Evolutionary conservation across 805 yeast genomes (phyloP).

Genomic region (Zygosaccharomyces lentus): DNA sequence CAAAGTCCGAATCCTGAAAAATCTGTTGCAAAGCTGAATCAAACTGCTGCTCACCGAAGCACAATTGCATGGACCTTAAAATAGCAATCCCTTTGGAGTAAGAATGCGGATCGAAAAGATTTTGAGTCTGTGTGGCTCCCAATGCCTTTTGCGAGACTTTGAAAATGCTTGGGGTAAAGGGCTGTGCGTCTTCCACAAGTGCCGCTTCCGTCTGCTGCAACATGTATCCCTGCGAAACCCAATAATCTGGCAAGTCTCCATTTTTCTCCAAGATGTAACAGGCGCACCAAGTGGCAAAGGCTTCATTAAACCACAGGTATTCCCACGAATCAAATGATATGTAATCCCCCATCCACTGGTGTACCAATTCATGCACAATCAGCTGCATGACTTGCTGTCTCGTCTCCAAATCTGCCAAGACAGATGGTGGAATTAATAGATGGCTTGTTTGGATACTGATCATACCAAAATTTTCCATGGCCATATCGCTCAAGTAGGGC

Average conservation of each 20-base stretch:
- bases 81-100: slow-evolving; percentile 34
- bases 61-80: slow-evolving; percentile 28
- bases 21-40: slow-evolving; percentile 18
- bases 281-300: slow-evolving; percentile 74
- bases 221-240: slow-evolving; percentile 25
- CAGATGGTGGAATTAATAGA: slow-evolving; percentile 37
- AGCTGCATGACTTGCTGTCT: slow-evolving; percentile 47
- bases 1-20: slow-evolving; percentile 16
- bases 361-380: slow-evolving; percentile 68
- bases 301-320: slow-evolving; percentile 69
- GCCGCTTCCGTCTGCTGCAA: slow-evolving; percentile 17
- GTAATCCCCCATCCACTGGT: slow-evolving; percentile 75
- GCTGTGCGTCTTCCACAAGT: slow-evolving; percentile 17
- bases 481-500: slow-evolving; percentile 72
- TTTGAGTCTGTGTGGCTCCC: slow-evolving; percentile 22
- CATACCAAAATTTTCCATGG: slow-evolving; percentile 77
- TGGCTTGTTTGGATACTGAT: slow-evolving; percentile 56
- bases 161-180: slow-evolving; percentile 16
- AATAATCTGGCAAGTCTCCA: slow-evolving; percentile 22
- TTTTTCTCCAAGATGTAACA: slow-evolving; percentile 39
- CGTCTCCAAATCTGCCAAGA: slow-evolving; percentile 25
- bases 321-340: slow-evolving; percentile 66
- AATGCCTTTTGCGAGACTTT: slow-evolving; percentile 13
- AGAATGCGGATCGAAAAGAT: slow-evolving; percentile 30
- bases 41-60: slow-evolving; percentile 23